A percentile compares a stretch with the other conserved stretches of the same genome.
phyloP scores from a whole-genome alignment of 176 grass and related monocot genomes.

The Carex parvula region DNA sequence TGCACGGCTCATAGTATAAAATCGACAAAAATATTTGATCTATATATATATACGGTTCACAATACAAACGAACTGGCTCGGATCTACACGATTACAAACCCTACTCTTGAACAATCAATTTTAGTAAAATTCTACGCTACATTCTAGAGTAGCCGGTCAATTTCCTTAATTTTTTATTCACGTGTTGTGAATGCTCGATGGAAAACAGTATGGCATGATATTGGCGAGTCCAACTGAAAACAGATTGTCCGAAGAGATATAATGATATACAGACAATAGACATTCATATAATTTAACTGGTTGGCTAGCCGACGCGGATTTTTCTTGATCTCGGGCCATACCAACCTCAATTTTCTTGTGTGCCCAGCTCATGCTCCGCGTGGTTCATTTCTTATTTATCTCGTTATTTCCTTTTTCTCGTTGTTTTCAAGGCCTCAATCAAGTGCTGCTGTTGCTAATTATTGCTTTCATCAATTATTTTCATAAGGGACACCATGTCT shows the following conservation, averaged over 20 bases:
- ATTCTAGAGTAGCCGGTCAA: background rate
- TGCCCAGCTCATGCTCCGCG: slow-evolving; percentile 8
- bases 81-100: no score
- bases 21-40: no score
- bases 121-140: background rate
- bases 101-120: background rate
- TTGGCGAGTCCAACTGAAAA: slow-evolving; percentile 10
- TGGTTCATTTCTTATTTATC: background rate
- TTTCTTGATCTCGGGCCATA: slow-evolving; percentile 8
- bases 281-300: background rate
- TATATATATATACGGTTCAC: no score
- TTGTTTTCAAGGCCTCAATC: background rate
- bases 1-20: no score
- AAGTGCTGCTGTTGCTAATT: background rate
- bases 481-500: no score
- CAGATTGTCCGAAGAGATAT: background rate
- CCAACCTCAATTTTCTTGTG: slow-evolving; percentile 21
- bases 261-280: background rate
- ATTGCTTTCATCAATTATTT: background rate
- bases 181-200: background rate
- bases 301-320: slow-evolving; percentile 21
- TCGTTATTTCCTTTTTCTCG: background rate
- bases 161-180: background rate
- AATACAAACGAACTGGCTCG: no score
- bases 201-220: background rate